These are phyloP conservation scores for Chlamydomonas schloesseri DNA, from an alignment of 139 green algal species.

Conservation along the genomic window DNA sequence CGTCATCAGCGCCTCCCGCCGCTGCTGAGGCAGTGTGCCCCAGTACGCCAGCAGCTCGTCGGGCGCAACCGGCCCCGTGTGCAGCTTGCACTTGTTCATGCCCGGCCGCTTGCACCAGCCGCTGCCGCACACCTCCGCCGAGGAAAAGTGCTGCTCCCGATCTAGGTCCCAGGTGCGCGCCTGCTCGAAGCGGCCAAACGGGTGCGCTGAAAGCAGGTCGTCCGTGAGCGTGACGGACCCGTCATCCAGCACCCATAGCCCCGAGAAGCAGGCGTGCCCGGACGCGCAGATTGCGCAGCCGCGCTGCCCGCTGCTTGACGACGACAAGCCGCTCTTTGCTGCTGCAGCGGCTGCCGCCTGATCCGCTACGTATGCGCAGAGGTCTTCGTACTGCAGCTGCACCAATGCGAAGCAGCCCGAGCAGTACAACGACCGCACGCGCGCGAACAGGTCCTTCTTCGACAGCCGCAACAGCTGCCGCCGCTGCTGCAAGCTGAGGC, in stretches of 20 bases:
- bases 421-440: constrained; percentile 32
- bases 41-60: constrained; percentile 42
- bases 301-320: neutral
- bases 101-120: constrained; percentile 45
- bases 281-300: constrained; percentile 16
- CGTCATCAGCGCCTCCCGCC: constrained; percentile 38
- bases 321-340: too few relatives aligned
- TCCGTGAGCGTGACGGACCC: constrained; percentile 33
- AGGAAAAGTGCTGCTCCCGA: constrained; percentile 32
- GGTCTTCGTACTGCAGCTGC: constrained; percentile 42
- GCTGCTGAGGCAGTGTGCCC: constrained; percentile 15
- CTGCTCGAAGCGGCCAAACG: constrained; percentile 40
- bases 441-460: constrained; percentile 33
- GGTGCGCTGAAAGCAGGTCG: constrained; percentile 13
- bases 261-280: constrained; percentile 33
- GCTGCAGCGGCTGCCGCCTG: neutral
- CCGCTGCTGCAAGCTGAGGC: constrained; percentile 36
- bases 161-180: constrained; percentile 28
- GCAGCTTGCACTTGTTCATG: constrained; percentile 47
- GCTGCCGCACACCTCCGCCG: constrained; percentile 38
- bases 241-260: constrained; percentile 19
- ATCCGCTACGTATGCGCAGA: constrained; percentile 18
- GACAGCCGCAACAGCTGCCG: constrained; percentile 36
- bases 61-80: constrained; percentile 35
- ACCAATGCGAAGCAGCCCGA: constrained; percentile 36